Evolutionary conservation across 805 yeast species (phyloP), one percentile per base, ranked within the genome.

Genomic region (Ogataea henricii): DNA sequence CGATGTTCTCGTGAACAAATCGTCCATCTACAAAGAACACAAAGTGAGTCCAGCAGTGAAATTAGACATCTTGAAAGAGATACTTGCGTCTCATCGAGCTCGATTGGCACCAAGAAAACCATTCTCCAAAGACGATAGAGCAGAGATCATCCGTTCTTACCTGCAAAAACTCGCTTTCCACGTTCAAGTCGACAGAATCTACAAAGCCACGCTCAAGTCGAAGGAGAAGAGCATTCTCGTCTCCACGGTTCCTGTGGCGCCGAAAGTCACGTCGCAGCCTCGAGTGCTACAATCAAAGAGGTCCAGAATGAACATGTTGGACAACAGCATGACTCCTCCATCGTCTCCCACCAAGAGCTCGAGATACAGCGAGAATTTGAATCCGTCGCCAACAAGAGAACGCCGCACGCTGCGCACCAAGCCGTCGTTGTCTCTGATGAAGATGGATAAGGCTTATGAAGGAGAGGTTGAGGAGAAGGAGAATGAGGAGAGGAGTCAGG

Each of bases 131-230:
- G 69, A 71, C 43, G 77, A 72, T 40, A 64, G 81, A 40, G 68
- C 75, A 0, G 40, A 50, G 13, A 76, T 84, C 23, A 76, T 85
- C 13, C 49, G 67, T 21, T 63, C 62, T 8, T 85, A 80, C 58
- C 66, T 84, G 25, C 68, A 66, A 17, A 73, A 67, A 39, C 56
- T 85, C 40, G 87, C 87, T 13, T 75, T 80, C 45, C 73, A 78
- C 47, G 79, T 84, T 13, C 91, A 85, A 64, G 78, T 83, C n/a
- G 79, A 78, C 9, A 66, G 91, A 41, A 77, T 85, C 9, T 83
- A 76, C 62, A 77, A 76, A 55, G 83, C 82, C 2, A 62, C 72
- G 20, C 46, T 74, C 38, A 57, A 52, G 40, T 48, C 64, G 1
- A 63, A 60, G 49, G 56, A 47, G 36, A 47, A 44, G 16, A 38